Evolutionary conservation across 768 basidiomycete genomes (phyloP).

Genomic region (Termitomyces sp.): DNA sequence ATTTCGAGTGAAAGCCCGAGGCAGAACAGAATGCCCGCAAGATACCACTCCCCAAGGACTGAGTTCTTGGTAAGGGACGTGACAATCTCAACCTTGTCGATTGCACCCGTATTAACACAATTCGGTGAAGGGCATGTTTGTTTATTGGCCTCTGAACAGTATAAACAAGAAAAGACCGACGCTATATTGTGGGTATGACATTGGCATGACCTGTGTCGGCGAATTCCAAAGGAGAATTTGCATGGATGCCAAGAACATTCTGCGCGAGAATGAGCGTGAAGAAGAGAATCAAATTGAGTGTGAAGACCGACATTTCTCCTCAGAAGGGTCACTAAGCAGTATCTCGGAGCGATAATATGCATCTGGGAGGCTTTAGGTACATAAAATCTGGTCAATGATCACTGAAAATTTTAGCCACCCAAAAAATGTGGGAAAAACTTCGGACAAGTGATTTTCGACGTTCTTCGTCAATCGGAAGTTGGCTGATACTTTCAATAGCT

Average conservation of each 20-base stretch:
- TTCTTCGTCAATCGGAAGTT: no score
- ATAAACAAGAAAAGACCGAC: not conserved
- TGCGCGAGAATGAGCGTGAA: not conserved
- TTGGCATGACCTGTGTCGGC: not conserved
- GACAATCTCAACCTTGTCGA: not conserved
- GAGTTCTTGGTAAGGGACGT: not conserved
- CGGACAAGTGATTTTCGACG: no score
- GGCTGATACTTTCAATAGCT: no score
- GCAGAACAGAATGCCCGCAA: no score
- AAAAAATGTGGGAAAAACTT: no score
- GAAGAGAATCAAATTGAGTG: not conserved
- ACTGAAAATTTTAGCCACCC: no score
- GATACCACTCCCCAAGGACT: no score
- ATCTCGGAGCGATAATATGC: no score
- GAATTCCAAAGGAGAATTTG: not conserved
- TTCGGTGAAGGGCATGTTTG: not conserved
- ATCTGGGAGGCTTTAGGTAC: no score
- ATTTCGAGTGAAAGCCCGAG: no score
- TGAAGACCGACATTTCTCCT: not conserved
- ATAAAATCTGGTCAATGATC: no score
- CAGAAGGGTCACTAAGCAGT: no score
- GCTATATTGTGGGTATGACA: not conserved
- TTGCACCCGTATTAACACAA: not conserved
- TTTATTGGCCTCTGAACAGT: not conserved
- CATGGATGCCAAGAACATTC: not conserved